A percentile compares a stretch with the other conserved stretches of the same genome.
These are phyloP conservation scores for Pichia norvegensis DNA, from an alignment of 1,139 yeast species.

Conservation along the genomic window DNA sequence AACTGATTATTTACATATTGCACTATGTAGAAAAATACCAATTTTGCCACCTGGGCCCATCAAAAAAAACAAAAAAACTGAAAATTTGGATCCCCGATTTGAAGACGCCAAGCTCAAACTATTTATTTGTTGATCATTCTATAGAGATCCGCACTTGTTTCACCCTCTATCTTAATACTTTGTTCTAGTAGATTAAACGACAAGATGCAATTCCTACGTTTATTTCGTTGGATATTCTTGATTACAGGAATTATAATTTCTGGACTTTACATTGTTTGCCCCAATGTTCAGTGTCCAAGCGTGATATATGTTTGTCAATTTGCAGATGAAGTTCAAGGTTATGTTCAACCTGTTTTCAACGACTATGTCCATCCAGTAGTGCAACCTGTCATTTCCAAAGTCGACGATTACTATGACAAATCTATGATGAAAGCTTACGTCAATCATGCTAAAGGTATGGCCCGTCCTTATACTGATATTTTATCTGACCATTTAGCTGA, in stretches of 20 bases:
- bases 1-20: neutral
- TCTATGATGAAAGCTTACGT: constrained; percentile 17
- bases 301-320: neutral
- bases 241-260: neutral
- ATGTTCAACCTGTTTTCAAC: neutral
- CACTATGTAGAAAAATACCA: neutral
- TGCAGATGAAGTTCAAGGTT: neutral
- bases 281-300: neutral
- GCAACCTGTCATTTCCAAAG: neutral
- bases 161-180: neutral
- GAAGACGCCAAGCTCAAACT: neutral
- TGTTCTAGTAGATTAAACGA: neutral
- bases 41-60: neutral
- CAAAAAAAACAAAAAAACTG: too few relatives aligned
- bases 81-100: neutral
- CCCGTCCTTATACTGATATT: constrained; percentile 4
- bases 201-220: neutral
- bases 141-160: neutral
- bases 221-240: neutral
- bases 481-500: neutral
- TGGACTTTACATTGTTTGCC: neutral
- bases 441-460: constrained; percentile 3
- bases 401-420: neutral
- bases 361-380: neutral
- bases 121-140: neutral